These are phyloP conservation scores for Nidula microcarpa DNA, from an alignment of 768 basidiomycete species.

Conservation along the genomic window DNA sequence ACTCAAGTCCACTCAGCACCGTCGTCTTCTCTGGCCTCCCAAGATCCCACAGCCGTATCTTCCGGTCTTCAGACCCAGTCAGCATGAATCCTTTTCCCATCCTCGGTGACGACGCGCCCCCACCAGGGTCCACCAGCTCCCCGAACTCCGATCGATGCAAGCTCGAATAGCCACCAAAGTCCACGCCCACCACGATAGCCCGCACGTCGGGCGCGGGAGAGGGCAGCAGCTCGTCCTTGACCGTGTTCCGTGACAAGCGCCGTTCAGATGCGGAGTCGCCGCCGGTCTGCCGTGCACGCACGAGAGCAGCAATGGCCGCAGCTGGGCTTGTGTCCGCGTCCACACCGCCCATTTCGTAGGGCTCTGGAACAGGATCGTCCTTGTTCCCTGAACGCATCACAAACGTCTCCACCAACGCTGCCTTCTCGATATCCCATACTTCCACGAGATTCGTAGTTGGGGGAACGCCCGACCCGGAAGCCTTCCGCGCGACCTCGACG, in stretches of 20 bases:
- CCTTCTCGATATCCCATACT: conserved; percentile 91
- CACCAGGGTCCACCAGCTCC: conserved; percentile 32
- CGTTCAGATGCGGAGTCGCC: conserved; percentile 17
- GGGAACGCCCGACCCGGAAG: background rate
- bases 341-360: conserved; percentile 44
- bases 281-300: conserved; percentile 55
- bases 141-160: conserved; percentile 50
- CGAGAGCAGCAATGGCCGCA: conserved; percentile 74
- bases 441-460: conserved; percentile 57
- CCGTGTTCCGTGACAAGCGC: conserved; percentile 28
- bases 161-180: conserved; percentile 70
- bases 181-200: conserved; percentile 65
- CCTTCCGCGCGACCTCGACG: conserved; percentile 49
- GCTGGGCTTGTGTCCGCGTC: conserved; percentile 66
- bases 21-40: conserved; percentile 67
- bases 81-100: conserved; percentile 68
- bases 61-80: conserved; percentile 88
- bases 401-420: conserved; percentile 76
- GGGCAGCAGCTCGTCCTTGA: conserved; percentile 29
- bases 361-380: conserved; percentile 50
- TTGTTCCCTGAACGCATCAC: conserved; percentile 47
- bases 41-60: conserved; percentile 87
- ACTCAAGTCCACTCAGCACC: conserved; percentile 76
- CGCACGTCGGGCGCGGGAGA: conserved; percentile 66
- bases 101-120: conserved; percentile 33